Evolutionary conservation across 306 rosid species (phyloP).

Genomic region (Dryas alaskensis): DNA sequence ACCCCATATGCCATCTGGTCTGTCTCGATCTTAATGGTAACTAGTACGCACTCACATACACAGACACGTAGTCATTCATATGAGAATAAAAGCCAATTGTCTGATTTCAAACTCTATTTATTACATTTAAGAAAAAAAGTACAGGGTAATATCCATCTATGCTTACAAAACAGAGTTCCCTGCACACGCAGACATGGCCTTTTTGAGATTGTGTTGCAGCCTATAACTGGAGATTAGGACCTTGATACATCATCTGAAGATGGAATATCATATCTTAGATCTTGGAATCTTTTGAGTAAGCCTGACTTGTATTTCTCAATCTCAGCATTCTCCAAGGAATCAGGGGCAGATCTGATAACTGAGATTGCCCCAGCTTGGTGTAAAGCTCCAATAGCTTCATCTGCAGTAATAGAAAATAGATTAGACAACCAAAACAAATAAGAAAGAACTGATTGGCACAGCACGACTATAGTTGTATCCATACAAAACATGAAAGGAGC

Average conservation of each 20-base stretch:
- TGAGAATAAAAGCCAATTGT: not conserved
- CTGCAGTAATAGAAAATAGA: slow-evolving; percentile 29
- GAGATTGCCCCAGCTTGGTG: slow-evolving; percentile 71
- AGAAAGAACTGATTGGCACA: not conserved
- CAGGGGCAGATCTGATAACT: slow-evolving; percentile 60
- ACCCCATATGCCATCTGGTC: no score
- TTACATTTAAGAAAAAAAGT: not conserved
- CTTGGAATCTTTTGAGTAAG: slow-evolving; percentile 75
- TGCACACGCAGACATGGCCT: not conserved
- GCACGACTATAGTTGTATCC: not conserved
- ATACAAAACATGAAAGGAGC: no score
- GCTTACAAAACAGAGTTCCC: not conserved
- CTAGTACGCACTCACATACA: not conserved
- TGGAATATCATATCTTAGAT: slow-evolving; percentile 54
- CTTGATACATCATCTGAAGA: slow-evolving; percentile 34
- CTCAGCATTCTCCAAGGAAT: slow-evolving; percentile 54
- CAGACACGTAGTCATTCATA: not conserved
- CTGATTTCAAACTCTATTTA: not conserved
- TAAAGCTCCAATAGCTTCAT: slow-evolving; percentile 64
- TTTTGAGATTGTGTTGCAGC: slow-evolving; percentile 1
- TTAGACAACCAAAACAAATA: not conserved
- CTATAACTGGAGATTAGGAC: not conserved
- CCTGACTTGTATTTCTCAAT: slow-evolving; percentile 53
- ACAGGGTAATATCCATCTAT: not conserved
- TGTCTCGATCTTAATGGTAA: not conserved